Percentiles rank a stretch among this genome's conserved stretches.
These are phyloP conservation scores for Beauveria asiatica DNA, from an alignment of 2,329 filamentous ascomycete genomes.

Conservation along the genomic window DNA sequence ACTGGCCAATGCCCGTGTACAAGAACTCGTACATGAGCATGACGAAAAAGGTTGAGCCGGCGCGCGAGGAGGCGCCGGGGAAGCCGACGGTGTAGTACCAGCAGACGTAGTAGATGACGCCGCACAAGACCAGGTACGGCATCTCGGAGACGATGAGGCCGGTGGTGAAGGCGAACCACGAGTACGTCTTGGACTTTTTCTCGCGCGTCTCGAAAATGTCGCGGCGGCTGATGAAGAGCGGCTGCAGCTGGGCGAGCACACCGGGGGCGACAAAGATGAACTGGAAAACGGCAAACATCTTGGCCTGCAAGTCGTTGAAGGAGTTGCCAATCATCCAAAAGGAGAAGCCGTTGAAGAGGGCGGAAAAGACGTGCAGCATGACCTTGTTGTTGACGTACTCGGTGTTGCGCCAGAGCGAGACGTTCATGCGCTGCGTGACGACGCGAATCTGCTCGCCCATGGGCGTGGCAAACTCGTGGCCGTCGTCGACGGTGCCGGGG, in stretches of 20 bases:
- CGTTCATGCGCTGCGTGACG: slow-evolving; percentile 54
- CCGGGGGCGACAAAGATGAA: slow-evolving; percentile 55
- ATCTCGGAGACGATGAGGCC: slow-evolving; percentile 41
- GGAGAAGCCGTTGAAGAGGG: slow-evolving; percentile 52
- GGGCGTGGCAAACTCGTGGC: slow-evolving; percentile 63
- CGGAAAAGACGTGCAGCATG: slow-evolving; percentile 43
- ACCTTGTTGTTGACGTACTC: slow-evolving; percentile 61
- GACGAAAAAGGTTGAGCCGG: slow-evolving; percentile 44
- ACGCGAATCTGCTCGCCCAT: slow-evolving; percentile 55
- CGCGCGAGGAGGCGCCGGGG: slow-evolving; percentile 31
- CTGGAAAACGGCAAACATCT: slow-evolving; percentile 53
- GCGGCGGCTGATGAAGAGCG: slow-evolving; percentile 47
- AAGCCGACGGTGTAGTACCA: slow-evolving; percentile 54
- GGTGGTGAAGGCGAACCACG: slow-evolving; percentile 50
- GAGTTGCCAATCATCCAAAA: slow-evolving; percentile 51
- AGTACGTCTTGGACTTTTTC: slow-evolving; percentile 54
- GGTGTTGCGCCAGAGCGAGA: slow-evolving; percentile 56
- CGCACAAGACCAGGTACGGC: slow-evolving; percentile 36
- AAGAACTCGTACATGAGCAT: slow-evolving; percentile 53
- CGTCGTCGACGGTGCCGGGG: slow-evolving; percentile 35
- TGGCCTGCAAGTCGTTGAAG: slow-evolving; percentile 42
- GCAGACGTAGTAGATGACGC: slow-evolving; percentile 40
- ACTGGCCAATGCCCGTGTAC: slow-evolving; percentile 53
- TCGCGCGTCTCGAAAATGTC: slow-evolving; percentile 51
- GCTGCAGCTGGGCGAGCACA: slow-evolving; percentile 50